phyloP scores from a whole-genome alignment of 164 flowering plant genomes.

The Vitis amurensis region DNA sequence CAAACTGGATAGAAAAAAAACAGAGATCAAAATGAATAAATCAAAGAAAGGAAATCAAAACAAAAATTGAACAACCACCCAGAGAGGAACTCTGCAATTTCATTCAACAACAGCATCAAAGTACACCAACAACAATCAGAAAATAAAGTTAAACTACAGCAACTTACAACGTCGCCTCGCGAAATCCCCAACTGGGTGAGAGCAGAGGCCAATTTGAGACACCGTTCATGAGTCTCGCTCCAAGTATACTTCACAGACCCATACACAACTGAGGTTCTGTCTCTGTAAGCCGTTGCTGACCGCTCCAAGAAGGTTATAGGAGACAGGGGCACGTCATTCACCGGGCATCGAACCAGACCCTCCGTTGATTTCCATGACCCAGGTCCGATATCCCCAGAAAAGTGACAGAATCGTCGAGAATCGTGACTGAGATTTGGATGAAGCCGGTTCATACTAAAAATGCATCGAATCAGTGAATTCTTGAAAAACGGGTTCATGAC shows the following conservation, averaged over 20 bases:
- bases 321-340: constrained; percentile 36
- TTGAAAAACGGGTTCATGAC: too few species aligned
- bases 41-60: too few species aligned
- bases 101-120: too few species aligned
- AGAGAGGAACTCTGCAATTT: too few species aligned
- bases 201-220: constrained; percentile 47
- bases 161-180: constrained; percentile 47
- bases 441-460: too few species aligned
- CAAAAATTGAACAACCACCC: background rate
- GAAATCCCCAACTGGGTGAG: constrained; percentile 29
- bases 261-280: constrained; percentile 34
- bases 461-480: too few species aligned
- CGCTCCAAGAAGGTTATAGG: constrained; percentile 54
- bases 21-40: background rate
- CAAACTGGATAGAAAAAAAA: background rate
- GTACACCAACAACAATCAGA: background rate
- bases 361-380: constrained; percentile 23
- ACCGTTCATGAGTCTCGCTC: constrained; percentile 38
- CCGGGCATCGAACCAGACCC: constrained; percentile 37
- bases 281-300: constrained; percentile 37
- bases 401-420: too few species aligned
- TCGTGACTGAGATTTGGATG: too few species aligned
- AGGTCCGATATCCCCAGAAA: too few species aligned
- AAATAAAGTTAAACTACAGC: background rate
- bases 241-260: constrained; percentile 33